Evolutionary conservation across 2,329 filamentous ascomycete genomes (phyloP).

Genomic region (Coniella lustricola): DNA sequence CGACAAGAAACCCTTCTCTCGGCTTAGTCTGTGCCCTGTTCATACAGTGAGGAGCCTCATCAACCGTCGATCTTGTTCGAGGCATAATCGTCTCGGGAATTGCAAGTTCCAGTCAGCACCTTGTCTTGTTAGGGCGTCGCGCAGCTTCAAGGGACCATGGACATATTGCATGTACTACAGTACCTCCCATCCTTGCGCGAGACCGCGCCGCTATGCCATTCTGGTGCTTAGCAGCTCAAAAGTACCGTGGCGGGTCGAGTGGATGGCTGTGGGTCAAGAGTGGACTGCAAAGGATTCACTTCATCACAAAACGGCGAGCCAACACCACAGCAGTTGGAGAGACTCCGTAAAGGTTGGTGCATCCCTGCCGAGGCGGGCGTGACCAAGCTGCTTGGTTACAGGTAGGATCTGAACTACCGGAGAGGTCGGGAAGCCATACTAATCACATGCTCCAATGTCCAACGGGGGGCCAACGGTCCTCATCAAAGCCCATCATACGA

Average conservation of each 20-base stretch:
- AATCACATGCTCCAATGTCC: neutral
- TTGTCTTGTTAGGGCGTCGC: constrained; percentile 11
- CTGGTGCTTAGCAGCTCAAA: too few species aligned
- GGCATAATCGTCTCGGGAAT: neutral
- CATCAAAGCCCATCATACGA: too few species aligned
- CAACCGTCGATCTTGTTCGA: too few species aligned
- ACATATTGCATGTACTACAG: neutral
- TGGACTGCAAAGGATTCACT: too few species aligned
- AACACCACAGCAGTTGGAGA: too few species aligned
- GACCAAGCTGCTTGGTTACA: too few species aligned
- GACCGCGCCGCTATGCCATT: neutral
- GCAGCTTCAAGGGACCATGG: constrained; percentile 1
- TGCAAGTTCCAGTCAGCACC: constrained; percentile 15
- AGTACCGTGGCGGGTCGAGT: too few species aligned
- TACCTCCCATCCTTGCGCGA: neutral
- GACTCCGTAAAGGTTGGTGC: too few species aligned
- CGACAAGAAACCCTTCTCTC: neutral
- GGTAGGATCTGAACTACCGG: too few species aligned
- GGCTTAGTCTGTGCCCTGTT: neutral
- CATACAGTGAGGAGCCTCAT: neutral
- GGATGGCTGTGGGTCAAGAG: too few species aligned
- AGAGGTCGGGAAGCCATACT: neutral
- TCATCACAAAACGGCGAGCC: too few species aligned
- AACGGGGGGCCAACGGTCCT: neutral
- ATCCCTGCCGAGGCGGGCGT: too few species aligned